These are phyloP conservation scores for Neoconidiobolus thromboides DNA, from an alignment of 371 early-diverging fungal genomes.

Conservation along the genomic window DNA sequence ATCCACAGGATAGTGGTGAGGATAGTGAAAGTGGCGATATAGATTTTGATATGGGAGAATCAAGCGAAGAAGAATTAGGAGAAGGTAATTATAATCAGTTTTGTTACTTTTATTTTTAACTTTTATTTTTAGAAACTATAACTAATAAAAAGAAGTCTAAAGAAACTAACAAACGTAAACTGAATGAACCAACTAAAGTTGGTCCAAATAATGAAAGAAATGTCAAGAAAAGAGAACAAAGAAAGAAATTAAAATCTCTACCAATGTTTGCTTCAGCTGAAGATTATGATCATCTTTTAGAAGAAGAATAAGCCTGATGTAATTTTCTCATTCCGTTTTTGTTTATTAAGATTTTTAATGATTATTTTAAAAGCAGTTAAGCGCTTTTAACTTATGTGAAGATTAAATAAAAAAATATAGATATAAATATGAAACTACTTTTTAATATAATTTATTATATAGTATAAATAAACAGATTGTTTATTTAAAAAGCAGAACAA, in stretches of 20 bases:
- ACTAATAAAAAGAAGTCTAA: not conserved
- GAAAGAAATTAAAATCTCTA: conserved; percentile 16
- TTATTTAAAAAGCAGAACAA: too few species aligned
- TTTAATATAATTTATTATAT: too few species aligned
- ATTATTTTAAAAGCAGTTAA: too few species aligned
- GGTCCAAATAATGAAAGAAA: conserved; percentile 8
- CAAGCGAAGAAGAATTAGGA: not conserved
- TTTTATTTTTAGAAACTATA: too few species aligned
- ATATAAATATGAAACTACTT: too few species aligned
- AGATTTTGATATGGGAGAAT: conserved; percentile 2
- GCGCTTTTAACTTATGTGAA: too few species aligned
- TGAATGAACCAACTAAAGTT: conserved; percentile 11
- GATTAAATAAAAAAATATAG: too few species aligned
- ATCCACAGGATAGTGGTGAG: conserved; percentile 10
- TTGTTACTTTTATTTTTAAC: conserved; percentile 2
- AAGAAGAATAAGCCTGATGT: too few species aligned
- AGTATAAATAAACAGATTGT: too few species aligned
- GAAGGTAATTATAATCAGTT: conserved; percentile 8
- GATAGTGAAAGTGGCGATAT: conserved; percentile 1
- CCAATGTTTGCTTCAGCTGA: conserved; percentile 54
- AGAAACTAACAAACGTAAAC: conserved; percentile 8
- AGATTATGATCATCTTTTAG: conserved; percentile 25
- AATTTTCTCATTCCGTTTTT: too few species aligned
- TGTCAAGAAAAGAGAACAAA: not conserved
- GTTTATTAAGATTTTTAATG: too few species aligned